A percentile compares a stretch with the other conserved stretches of the same genome.
These are phyloP conservation scores for Calonectria multiphialidica DNA, from an alignment of 2,329 filamentous ascomycete species.

Conservation along the genomic window DNA sequence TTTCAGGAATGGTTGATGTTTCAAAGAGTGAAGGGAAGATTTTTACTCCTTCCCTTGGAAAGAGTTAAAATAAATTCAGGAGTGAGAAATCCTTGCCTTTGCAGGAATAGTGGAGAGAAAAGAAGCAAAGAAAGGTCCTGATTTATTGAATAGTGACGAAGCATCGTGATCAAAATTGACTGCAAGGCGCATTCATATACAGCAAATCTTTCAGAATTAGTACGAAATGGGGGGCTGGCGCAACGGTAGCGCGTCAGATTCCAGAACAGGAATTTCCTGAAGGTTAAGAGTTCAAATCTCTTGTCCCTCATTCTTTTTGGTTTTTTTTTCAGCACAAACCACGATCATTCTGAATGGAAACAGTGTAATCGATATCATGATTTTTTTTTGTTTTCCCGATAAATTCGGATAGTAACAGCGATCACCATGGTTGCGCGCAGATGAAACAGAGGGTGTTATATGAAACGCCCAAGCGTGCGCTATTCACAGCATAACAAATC, in stretches of 20 bases:
- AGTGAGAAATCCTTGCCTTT: too few relatives aligned
- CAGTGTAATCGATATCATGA: neutral
- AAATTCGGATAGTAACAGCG: neutral
- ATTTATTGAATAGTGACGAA: neutral
- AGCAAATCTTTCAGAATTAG: neutral
- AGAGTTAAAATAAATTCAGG: too few relatives aligned
- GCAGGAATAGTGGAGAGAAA: neutral
- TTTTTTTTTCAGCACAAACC: neutral
- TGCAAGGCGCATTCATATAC: neutral
- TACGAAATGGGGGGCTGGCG: conserved; percentile 9
- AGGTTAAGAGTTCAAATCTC: conserved; percentile 16
- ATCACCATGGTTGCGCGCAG: neutral
- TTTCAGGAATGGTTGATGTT: neutral
- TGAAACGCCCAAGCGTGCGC: neutral
- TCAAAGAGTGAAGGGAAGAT: neutral
- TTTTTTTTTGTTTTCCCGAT: neutral
- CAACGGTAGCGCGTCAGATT: conserved; percentile 16
- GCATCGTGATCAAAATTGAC: neutral
- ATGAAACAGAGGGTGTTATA: neutral
- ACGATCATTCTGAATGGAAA: neutral
- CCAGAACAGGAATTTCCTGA: conserved; percentile 13
- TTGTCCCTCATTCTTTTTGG: conserved; percentile 6
- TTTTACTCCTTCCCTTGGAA: too few relatives aligned
- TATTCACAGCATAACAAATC: neutral
- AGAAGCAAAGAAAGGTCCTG: too few relatives aligned